These are phyloP conservation scores for Paxillus ammoniavirescens DNA, from an alignment of 768 basidiomycete species.

Conservation along the genomic window DNA sequence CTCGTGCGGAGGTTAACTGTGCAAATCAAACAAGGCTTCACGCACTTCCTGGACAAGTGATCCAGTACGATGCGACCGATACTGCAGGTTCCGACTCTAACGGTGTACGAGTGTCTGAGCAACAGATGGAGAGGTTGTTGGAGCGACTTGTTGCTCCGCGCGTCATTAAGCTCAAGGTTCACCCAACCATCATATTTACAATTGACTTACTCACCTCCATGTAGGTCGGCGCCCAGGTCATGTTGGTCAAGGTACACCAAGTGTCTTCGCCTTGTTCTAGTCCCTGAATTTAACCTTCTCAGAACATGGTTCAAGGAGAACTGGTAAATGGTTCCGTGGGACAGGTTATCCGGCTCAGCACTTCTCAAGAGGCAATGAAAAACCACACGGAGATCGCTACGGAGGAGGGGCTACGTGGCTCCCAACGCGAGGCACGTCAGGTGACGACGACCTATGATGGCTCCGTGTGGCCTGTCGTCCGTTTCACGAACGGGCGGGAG, in stretches of 20 bases:
- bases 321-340: constrained; percentile 75
- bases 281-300: background rate
- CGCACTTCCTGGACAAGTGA: constrained; percentile 37
- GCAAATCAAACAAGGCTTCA: constrained; percentile 58
- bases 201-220: constrained; percentile 2
- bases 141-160: constrained; percentile 62
- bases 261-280: background rate
- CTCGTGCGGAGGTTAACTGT: constrained; percentile 65
- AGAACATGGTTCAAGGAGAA: constrained; percentile 69
- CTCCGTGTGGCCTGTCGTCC: constrained; percentile 58
- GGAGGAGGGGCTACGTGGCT: constrained; percentile 31
- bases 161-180: constrained; percentile 47
- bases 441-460: constrained; percentile 19
- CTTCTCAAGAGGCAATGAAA: constrained; percentile 40
- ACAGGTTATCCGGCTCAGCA: constrained; percentile 46
- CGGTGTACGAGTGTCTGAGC: constrained; percentile 32
- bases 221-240: constrained; percentile 82
- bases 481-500: constrained; percentile 49
- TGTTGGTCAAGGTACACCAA: constrained; percentile 65
- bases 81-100: constrained; percentile 44
- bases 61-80: constrained; percentile 46
- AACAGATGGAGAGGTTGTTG: constrained; percentile 45
- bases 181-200: background rate
- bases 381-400: constrained; percentile 38
- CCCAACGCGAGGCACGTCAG: constrained; percentile 21